Evolutionary conservation across 1,139 yeast species (phyloP).

Genomic region (Kodamaea alishanica): DNA sequence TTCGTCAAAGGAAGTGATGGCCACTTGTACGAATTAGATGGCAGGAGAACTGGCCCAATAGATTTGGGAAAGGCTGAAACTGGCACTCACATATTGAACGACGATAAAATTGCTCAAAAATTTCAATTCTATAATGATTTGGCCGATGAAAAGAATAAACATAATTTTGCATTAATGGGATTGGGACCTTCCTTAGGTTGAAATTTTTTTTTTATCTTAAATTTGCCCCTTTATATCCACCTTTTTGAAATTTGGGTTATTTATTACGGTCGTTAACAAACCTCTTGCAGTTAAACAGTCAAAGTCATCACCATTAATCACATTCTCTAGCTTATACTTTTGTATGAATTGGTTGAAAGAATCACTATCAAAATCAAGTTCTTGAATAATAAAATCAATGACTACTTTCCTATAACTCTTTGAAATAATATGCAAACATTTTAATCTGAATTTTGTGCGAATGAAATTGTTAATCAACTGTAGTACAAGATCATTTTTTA

Average conservation of each 20-base stretch:
- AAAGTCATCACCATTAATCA: conserved; percentile 30
- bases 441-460: conserved; percentile 54
- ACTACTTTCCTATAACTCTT: conserved; percentile 58
- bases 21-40: conserved; percentile 82
- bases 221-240: conserved; percentile 94
- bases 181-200: conserved; percentile 52
- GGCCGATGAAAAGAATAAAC: conserved; percentile 55
- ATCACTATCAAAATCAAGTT: conserved; percentile 43
- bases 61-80: conserved; percentile 48
- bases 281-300: conserved; percentile 49
- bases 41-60: conserved; percentile 77
- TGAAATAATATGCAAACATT: conserved; percentile 56
- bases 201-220: conserved; percentile 24
- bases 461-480: conserved; percentile 38
- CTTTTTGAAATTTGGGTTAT: conserved; percentile 47
- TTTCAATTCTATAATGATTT: conserved; percentile 64
- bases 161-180: conserved; percentile 68
- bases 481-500: conserved; percentile 21
- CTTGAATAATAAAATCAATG: conserved; percentile 39
- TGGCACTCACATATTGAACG: conserved; percentile 50
- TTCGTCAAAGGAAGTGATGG: conserved; percentile 57
- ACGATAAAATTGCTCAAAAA: conserved; percentile 47
- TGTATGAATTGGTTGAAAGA: conserved; percentile 35
- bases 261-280: conserved; percentile 38
- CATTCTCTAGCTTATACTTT: conserved; percentile 37